Evolutionary conservation across 495 filamentous ascomycete genomes (phyloP).

Genomic region (Podospora conica): DNA sequence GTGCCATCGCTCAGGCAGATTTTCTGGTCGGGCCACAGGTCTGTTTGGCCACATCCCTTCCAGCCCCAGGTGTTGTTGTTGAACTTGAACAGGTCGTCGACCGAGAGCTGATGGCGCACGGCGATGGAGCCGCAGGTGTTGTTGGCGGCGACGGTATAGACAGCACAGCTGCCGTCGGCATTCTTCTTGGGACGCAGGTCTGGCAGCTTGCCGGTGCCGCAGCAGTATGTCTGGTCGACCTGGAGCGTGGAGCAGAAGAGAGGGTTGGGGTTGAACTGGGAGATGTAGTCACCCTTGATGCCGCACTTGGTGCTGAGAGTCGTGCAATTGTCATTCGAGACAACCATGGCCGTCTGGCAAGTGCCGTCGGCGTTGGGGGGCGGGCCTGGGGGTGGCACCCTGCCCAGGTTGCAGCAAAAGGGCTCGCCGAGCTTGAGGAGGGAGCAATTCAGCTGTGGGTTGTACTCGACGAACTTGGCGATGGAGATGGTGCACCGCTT

Average conservation of each 20-base stretch:
- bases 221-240: constrained; percentile 30
- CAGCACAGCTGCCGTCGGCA: constrained; percentile 33
- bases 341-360: neutral
- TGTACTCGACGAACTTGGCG: neutral
- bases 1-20: constrained; percentile 1
- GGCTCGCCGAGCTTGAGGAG: no score
- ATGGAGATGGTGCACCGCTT: neutral
- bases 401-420: neutral
- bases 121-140: neutral
- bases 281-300: neutral
- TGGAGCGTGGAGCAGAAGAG: neutral
- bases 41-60: neutral
- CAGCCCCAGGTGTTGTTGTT: constrained; percentile 3
- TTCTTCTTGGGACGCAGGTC: constrained; percentile 34
- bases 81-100: neutral
- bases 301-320: neutral
- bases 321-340: neutral
- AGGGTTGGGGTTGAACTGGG: neutral
- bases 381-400: neutral
- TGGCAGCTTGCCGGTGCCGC: constrained; percentile 30
- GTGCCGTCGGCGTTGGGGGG: neutral
- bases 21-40: neutral
- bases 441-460: neutral
- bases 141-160: constrained; percentile 20
- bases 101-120: neutral